These are phyloP conservation scores for Hanseniaspora lindneri DNA, from an alignment of 805 yeast species.

Conservation along the genomic window DNA sequence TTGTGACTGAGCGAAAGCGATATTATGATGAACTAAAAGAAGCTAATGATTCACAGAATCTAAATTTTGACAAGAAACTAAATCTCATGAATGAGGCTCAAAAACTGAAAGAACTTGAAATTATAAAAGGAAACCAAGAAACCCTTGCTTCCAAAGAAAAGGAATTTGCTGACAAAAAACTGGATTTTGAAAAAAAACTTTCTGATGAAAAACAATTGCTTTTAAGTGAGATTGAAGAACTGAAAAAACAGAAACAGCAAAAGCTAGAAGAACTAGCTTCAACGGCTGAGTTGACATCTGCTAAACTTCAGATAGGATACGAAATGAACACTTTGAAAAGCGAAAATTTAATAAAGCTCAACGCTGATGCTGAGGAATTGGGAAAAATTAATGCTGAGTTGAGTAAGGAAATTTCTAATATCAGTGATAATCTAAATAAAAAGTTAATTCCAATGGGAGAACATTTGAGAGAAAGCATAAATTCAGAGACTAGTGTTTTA, in stretches of 20 bases:
- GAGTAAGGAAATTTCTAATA: neutral
- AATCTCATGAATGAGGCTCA: conserved; percentile 17
- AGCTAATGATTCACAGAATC: neutral
- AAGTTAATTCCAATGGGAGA: conserved; percentile 1
- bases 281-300: conserved; percentile 14
- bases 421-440: neutral
- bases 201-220: conserved; percentile 27
- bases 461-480: conserved; percentile 16
- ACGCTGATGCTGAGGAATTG: conserved; percentile 10
- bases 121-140: conserved; percentile 20
- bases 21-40: conserved; percentile 15
- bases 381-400: conserved; percentile 1
- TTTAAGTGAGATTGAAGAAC: conserved; percentile 23
- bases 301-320: conserved; percentile 19
- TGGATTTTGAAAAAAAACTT: conserved; percentile 24
- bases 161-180: conserved; percentile 31
- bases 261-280: conserved; percentile 18
- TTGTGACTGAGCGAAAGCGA: conserved; percentile 22
- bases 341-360: neutral
- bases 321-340: conserved; percentile 18
- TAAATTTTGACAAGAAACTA: conserved; percentile 9
- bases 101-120: conserved; percentile 18
- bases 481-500: conserved; percentile 24
- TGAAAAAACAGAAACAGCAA: conserved; percentile 18
- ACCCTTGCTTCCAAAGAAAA: conserved; percentile 26